Evolutionary conservation across 1,284 basidiomycete genomes (phyloP).

Genomic region (Amylostereum areolatum): DNA sequence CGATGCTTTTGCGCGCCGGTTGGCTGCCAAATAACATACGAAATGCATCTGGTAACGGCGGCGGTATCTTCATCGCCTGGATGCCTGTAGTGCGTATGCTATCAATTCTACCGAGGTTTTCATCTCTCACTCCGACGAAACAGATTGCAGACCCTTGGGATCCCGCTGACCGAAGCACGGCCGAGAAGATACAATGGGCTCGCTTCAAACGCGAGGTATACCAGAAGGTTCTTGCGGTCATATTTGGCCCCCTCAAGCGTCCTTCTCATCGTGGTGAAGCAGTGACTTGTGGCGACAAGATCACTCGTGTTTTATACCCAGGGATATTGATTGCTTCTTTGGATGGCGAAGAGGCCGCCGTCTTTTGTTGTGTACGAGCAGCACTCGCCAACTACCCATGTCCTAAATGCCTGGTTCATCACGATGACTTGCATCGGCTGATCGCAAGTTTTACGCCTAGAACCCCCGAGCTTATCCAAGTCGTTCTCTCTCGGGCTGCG

Average conservation of each 20-base stretch:
- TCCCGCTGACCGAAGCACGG: too few species aligned
- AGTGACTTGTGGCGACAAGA: conserved; percentile 17
- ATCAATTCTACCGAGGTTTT: conserved; percentile 3
- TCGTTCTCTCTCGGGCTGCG: too few species aligned
- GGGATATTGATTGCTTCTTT: conserved; percentile 22
- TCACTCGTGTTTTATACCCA: conserved; percentile 17
- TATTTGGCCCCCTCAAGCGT: conserved; percentile 15
- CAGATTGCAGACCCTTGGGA: too few species aligned
- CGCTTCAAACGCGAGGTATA: conserved; percentile 22
- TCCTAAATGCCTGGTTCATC: conserved; percentile 20
- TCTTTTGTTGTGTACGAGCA: conserved; percentile 18
- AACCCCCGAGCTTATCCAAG: too few species aligned
- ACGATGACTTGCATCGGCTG: too few species aligned
- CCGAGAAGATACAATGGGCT: conserved; percentile 19
- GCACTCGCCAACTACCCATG: conserved; percentile 21
- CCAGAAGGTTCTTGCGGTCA: conserved; percentile 15
- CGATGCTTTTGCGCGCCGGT: conserved; percentile 18
- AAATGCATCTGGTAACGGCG: conserved; percentile 28
- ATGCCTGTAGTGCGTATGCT: conserved; percentile 23
- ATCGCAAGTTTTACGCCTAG: too few species aligned
- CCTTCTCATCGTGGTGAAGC: conserved; percentile 19
- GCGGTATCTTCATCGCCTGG: conserved; percentile 21
- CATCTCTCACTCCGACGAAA: too few species aligned
- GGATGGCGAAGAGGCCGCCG: conserved; percentile 23
- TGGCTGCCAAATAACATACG: conserved; percentile 21